Percentiles rank a stretch among this genome's conserved stretches.
phyloP scores from a whole-genome alignment of 768 basidiomycete species.

The Phanerochaete sordida region DNA sequence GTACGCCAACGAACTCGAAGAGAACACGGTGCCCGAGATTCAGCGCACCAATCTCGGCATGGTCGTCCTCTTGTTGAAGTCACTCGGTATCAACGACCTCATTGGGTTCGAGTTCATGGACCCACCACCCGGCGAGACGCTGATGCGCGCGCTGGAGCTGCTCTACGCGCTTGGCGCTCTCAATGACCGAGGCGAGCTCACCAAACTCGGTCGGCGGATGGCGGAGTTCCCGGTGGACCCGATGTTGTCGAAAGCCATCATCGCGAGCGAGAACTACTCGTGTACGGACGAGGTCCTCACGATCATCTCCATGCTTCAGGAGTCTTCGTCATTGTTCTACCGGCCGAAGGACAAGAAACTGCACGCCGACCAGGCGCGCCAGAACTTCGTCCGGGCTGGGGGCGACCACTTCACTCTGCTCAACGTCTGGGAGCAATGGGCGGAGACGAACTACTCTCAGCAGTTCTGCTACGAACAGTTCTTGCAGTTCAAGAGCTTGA shows the following conservation, averaged over 20 bases:
- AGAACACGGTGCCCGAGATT: constrained; percentile 97
- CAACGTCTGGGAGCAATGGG: constrained; percentile 99
- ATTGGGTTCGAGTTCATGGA: constrained; percentile 99
- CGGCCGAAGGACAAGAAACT: constrained; percentile 98
- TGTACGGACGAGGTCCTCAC: constrained; percentile 98
- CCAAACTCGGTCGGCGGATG: constrained; percentile 96
- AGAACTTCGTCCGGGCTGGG: constrained; percentile 93
- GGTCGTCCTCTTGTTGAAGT: constrained; percentile 94
- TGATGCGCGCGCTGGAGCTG: constrained; percentile 91
- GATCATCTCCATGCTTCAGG: constrained; percentile 95
- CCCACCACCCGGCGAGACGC: constrained; percentile 95
- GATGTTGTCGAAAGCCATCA: constrained; percentile 94
- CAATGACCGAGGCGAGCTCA: constrained; percentile 94
- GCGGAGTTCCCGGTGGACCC: constrained; percentile 99
- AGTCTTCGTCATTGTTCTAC: constrained; percentile 93
- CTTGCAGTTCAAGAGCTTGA: constrained; percentile 91
- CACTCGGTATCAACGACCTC: constrained; percentile 96
- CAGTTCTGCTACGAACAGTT: constrained; percentile 97
- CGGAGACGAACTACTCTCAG: constrained; percentile 94
- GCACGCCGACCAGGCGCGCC: constrained; percentile 95
- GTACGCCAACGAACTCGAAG: constrained; percentile 91
- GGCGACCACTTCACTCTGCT: constrained; percentile 98
- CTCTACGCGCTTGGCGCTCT: constrained; percentile 94
- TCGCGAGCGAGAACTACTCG: constrained; percentile 88
- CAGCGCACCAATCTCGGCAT: constrained; percentile 97